phyloP scores from a whole-genome alignment of 1,284 basidiomycete species.

The Fomitopsis pinicola region DNA sequence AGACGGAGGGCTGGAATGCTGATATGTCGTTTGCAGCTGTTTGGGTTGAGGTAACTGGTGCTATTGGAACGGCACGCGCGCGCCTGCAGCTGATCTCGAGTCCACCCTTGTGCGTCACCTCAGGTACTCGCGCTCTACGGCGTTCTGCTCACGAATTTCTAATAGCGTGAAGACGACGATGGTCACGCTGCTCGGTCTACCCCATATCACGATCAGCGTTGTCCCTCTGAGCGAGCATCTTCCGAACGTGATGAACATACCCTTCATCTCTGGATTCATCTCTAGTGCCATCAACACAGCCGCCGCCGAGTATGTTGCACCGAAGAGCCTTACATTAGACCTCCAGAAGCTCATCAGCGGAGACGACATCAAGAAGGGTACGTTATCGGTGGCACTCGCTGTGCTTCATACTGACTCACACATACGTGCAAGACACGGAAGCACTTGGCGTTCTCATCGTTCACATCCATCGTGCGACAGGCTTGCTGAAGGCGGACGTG shows the following conservation, averaged over 20 bases:
- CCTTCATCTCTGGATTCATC: slow-evolving; percentile 72
- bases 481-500: slow-evolving; percentile 59
- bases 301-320: slow-evolving; percentile 56
- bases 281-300: slow-evolving; percentile 74
- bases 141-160: not conserved
- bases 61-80: slow-evolving; percentile 68
- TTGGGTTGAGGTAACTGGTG: slow-evolving; percentile 79
- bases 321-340: slow-evolving; percentile 72
- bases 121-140: slow-evolving; percentile 9
- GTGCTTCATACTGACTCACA: not conserved
- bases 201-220: slow-evolving; percentile 70
- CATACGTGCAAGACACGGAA: slow-evolving; percentile 46
- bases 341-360: slow-evolving; percentile 62
- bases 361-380: slow-evolving; percentile 46
- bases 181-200: slow-evolving; percentile 76
- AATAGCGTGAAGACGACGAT: slow-evolving; percentile 34
- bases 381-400: not conserved
- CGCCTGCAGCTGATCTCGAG: slow-evolving; percentile 80
- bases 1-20: not conserved
- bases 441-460: slow-evolving; percentile 67
- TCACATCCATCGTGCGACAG: slow-evolving; percentile 61
- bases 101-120: slow-evolving; percentile 53
- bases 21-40: slow-evolving; percentile 39
- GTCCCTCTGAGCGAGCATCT: slow-evolving; percentile 66
- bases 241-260: slow-evolving; percentile 80